These are phyloP conservation scores for Phytophthora parvispora DNA, from an alignment of 352 stramenopile species.

Conservation along the genomic window DNA sequence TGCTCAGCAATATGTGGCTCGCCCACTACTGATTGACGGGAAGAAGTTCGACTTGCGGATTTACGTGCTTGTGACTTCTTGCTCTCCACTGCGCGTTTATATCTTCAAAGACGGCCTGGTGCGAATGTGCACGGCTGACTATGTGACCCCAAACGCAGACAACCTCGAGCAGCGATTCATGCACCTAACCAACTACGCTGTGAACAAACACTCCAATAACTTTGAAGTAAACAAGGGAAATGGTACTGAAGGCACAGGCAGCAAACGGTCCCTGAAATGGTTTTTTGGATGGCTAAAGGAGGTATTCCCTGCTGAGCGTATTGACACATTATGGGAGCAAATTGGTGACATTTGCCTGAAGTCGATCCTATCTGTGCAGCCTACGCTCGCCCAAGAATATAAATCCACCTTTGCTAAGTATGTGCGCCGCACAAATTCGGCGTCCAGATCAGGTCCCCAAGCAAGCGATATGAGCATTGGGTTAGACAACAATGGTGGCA, in stretches of 20 bases:
- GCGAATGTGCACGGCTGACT: slow-evolving; percentile 92
- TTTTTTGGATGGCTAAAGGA: slow-evolving; percentile 93
- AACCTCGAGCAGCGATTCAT: slow-evolving; percentile 93
- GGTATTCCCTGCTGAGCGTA: slow-evolving; percentile 61
- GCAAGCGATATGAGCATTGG: slow-evolving; percentile 8
- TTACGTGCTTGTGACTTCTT: slow-evolving; percentile 93
- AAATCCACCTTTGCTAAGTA: slow-evolving; percentile 89
- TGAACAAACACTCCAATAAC: slow-evolving; percentile 93
- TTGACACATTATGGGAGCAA: slow-evolving; percentile 90
- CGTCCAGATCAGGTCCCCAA: slow-evolving; percentile 31
- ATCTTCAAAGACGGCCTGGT: slow-evolving; percentile 94
- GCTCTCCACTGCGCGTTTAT: slow-evolving; percentile 90
- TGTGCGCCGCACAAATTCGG: slow-evolving; percentile 61
- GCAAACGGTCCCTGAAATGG: slow-evolving; percentile 93
- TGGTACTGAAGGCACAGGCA: slow-evolving; percentile 70
- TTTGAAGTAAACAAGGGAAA: slow-evolving; percentile 87
- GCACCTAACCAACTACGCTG: slow-evolving; percentile 94
- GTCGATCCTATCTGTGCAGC: slow-evolving; percentile 94
- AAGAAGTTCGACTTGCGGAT: slow-evolving; percentile 97
- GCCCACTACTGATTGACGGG: slow-evolving; percentile 80
- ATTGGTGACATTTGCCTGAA: slow-evolving; percentile 97
- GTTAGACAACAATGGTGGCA: slow-evolving; percentile 3
- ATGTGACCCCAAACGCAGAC: slow-evolving; percentile 82
- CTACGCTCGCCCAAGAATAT: slow-evolving; percentile 95
- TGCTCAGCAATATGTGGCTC: slow-evolving; percentile 88